Base-by-base conservation (phyloP, 139 green algal genomes). In the Coelastrella sp. region DNA sequence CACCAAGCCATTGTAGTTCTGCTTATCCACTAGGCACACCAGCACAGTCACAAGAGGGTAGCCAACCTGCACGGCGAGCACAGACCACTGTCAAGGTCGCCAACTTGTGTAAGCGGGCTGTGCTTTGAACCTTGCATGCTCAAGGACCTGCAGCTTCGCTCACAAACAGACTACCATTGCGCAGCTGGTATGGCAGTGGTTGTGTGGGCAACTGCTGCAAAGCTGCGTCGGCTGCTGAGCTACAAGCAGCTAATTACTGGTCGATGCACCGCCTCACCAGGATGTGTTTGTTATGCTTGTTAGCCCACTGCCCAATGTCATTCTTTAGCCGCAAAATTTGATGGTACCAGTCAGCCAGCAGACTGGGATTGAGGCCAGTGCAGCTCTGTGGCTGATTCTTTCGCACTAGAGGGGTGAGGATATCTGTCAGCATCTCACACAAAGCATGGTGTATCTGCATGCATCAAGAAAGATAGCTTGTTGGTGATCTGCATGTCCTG, bases 1-100 rank as follows among this genome's bases (percentile, higher is more conserved):
- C 17, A 96, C 86, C 59, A 80, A 58, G 2, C 74, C 22, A 16
- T 88, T 65, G 86, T 97, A 95, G 59, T 91, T 89, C 54, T 87
- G 78, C 56, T 95, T 85, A 71, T 94, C 92, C 73, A 96, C 91
- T 75, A 98, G 80, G 91, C 97, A 99, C 82, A 97, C 91, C 73
- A 99, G 93, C 23, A 94, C 80, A 6, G 97, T 97, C 10, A 96
- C 85, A 22, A 97, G 86, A 0, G 97, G 97, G 73, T 97, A 96
- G 54, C 92, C 95, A 13, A 81, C 90, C 90, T 94, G 80, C 54
- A 76, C 7, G 68, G 6, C 8, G 68, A 20, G n/a, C 6, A 6
- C 14, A 76, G 68, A 76, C 16, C 68, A 76, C 68, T 76, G 68
- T n/a, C n/a, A n/a, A n/a, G n/a, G n/a, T n/a, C n/a, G n/a, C n/a